Percentiles rank a stretch among this genome's conserved stretches.
phyloP scores from a whole-genome alignment of 2,329 filamentous ascomycete genomes.

The Aspergillus brunneoviolaceus region DNA sequence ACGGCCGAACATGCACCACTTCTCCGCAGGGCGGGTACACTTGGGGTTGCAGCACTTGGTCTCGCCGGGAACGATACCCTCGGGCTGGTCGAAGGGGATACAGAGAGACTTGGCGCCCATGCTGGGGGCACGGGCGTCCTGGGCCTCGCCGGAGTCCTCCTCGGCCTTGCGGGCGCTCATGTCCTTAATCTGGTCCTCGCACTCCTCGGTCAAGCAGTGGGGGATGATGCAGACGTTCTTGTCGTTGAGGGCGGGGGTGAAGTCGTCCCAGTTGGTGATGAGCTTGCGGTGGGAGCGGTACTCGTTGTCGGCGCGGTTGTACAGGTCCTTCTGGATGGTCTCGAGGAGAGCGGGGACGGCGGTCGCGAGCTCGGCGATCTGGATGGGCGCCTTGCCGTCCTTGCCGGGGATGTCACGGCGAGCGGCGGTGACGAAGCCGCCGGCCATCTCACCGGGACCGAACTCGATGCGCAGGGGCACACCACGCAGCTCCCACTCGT shows the following conservation, averaged over 20 bases:
- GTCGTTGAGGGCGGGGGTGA: conserved; percentile 82
- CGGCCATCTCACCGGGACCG: conserved; percentile 88
- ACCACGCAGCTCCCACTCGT: conserved; percentile 97
- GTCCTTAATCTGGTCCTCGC: conserved; percentile 94
- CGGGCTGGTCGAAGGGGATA: conserved; percentile 83
- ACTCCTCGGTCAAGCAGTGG: conserved; percentile 78
- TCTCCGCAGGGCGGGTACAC: conserved; percentile 72
- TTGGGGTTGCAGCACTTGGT: conserved; percentile 92
- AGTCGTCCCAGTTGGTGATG: conserved; percentile 85
- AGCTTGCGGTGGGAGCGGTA: conserved; percentile 79
- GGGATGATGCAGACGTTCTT: conserved; percentile 94
- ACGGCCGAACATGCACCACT: conserved; percentile 91
- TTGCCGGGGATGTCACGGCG: conserved; percentile 72
- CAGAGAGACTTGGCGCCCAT: conserved; percentile 77
- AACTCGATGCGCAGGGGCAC: conserved; percentile 93
- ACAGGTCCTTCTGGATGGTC: conserved; percentile 83
- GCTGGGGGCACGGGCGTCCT: conserved; percentile 71
- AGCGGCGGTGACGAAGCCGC: conserved; percentile 78
- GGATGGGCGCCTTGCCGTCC: conserved; percentile 74
- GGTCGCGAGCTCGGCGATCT: conserved; percentile 69
- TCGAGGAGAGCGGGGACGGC: conserved; percentile 80
- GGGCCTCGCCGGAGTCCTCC: conserved; percentile 61
- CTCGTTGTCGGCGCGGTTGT: conserved; percentile 69
- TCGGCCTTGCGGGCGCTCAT: conserved; percentile 72
- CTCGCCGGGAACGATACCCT: conserved; percentile 72